Conservation (phyloP, 768 basidiomycete genomes). For the Amanita muscaria region DNA sequence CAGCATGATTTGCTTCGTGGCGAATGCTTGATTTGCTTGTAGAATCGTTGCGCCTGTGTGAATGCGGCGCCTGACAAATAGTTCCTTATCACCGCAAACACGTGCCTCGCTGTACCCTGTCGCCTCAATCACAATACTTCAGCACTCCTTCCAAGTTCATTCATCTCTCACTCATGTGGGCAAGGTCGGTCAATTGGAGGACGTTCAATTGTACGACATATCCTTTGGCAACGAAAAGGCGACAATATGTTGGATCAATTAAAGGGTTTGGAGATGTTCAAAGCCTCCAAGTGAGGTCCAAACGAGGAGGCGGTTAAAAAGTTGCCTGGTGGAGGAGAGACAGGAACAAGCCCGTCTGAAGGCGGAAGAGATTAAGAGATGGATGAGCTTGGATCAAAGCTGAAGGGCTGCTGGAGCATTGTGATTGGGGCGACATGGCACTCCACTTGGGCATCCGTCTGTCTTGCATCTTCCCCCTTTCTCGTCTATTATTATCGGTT, state of each 20-base stretch:
- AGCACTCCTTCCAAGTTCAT: conserved; percentile 23
- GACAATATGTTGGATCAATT: conserved; percentile 1
- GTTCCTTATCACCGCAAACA: conserved; percentile 29
- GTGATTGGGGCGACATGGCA: conserved; percentile 27
- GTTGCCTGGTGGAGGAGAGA: too few relatives aligned
- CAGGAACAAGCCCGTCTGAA: too few relatives aligned
- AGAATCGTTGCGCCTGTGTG: too few relatives aligned
- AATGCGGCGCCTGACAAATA: too few relatives aligned
- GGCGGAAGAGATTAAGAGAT: conserved; percentile 21
- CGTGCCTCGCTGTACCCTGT: conserved; percentile 36
- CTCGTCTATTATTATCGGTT: too few relatives aligned
- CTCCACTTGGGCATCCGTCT: too few relatives aligned
- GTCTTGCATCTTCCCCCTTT: too few relatives aligned
- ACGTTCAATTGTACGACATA: conserved; percentile 38
- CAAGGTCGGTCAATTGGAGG: conserved; percentile 31
- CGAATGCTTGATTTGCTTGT: too few relatives aligned
- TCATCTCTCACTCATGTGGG: conserved; percentile 30
- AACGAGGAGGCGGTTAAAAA: conserved; percentile 4
- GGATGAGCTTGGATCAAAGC: conserved; percentile 25
- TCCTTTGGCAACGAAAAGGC: conserved; percentile 26
- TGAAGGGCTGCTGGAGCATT: conserved; percentile 22
- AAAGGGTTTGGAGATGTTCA: conserved; percentile 4
- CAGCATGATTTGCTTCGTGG: too few relatives aligned
- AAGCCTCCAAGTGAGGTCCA: conserved; percentile 1
- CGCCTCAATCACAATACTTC: conserved; percentile 24